Evolutionary conservation across 495 filamentous ascomycete genomes (phyloP), one percentile per base, ranked within the genome.

Genomic region (Aspergillus leporis): DNA sequence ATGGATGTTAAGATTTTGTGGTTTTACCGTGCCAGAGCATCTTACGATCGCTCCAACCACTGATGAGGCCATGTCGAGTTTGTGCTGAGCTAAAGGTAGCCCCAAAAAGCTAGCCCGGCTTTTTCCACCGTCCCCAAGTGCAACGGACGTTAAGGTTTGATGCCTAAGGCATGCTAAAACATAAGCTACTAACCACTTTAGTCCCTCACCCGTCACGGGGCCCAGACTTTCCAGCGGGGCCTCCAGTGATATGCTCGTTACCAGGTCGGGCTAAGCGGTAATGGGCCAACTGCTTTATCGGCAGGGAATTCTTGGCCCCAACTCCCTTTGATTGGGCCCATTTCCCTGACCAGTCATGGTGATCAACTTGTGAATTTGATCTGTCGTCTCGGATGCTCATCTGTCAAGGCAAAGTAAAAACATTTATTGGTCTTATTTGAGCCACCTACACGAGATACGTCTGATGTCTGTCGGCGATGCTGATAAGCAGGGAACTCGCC

Each of bases 321-420:
- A 16, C 5, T 22, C 19, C 28, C 28, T 43, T 19, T 52, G 45
- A 58, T 58, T 58, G 55, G 55, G 0, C 38, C 47, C 30, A 19
- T 25, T 23, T 40, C 55, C 14, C n/a, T 45, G 56, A 58, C 38
- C 48, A 41, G 56, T 58, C 56, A 58, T 28, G 4, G 12, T 36
- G 48, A 58, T 46, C 49, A 34, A 51, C 55, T 51, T 19, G 38
- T 34, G 19, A 32, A 51, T 25, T 58, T 49, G 55, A 58, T 50
- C 46, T 40, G 36, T 58, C 32, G 50, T 18, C 38, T 41, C 38
- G 38, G 14, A 41, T 47, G 43, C 9, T 23, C 43, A 22, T 22
- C 4, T 47, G 18, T 22, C 12, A n/a, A 23, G 13, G 43, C 18
- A 47, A 9, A 47, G 43, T 9, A 8, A 16, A 23, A 23, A 23